Percentiles rank a stretch among this genome's conserved stretches.
phyloP scores from a whole-genome alignment of 441 rosid species.

The Aleurites moluccanus region DNA sequence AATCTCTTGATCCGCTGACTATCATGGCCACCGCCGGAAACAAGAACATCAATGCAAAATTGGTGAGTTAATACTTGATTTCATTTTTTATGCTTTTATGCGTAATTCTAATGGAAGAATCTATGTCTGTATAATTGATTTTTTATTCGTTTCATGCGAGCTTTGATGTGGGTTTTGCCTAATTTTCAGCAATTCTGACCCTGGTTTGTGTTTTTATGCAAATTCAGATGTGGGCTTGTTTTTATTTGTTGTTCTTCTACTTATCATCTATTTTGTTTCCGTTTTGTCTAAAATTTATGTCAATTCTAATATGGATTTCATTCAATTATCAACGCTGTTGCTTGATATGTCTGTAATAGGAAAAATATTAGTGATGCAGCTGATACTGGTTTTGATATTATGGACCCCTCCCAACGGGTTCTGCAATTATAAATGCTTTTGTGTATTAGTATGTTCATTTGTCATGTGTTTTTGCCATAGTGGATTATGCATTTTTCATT shows the following conservation, averaged over 20 bases:
- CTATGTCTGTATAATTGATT: constrained; percentile 1
- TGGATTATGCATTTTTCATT: too few species aligned
- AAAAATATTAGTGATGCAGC: too few species aligned
- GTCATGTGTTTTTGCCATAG: too few species aligned
- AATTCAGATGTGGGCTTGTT: neutral
- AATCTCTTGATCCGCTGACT: neutral
- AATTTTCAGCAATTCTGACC: constrained; percentile 6
- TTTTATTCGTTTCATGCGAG: neutral
- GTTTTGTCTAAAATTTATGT: neutral
- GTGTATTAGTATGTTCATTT: too few species aligned
- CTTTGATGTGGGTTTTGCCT: constrained; percentile 25
- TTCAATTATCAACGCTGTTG: neutral
- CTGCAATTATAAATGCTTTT: too few species aligned
- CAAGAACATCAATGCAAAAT: constrained; percentile 95
- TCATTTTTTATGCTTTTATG: neutral
- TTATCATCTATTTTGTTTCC: neutral
- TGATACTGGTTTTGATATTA: too few species aligned
- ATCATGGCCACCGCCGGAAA: constrained; percentile 86
- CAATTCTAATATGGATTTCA: neutral
- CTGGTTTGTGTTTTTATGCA: neutral
- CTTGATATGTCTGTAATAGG: neutral
- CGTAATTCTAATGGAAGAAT: constrained; percentile 5
- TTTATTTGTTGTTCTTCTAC: too few species aligned
- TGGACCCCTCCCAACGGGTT: too few species aligned
- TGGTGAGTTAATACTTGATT: constrained; percentile 43